A percentile compares a stretch with the other conserved stretches of the same genome.
phyloP scores from a whole-genome alignment of 2,329 filamentous ascomycete genomes.

The Pseudogymnoascus sp. region DNA sequence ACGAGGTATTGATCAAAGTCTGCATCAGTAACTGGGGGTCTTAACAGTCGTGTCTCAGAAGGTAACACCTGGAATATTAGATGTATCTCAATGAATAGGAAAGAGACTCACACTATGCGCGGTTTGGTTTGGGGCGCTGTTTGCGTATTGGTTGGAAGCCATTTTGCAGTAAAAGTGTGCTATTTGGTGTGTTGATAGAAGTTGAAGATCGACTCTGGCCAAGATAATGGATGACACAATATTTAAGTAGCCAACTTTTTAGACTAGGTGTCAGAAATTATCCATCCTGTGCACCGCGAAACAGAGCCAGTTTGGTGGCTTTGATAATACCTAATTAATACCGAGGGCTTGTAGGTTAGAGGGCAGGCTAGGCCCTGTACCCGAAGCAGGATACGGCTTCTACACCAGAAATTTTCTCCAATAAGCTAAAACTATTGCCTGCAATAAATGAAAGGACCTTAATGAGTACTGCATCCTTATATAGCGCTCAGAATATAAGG shows the following conservation, averaged over 20 bases:
- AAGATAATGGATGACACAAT: background rate
- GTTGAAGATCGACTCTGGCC: background rate
- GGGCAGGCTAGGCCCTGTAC: background rate
- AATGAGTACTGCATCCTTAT: background rate
- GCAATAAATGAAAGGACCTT: background rate
- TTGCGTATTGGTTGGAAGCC: background rate
- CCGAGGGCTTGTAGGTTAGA: background rate
- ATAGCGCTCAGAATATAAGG: background rate
- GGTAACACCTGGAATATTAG: background rate
- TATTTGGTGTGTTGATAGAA: background rate
- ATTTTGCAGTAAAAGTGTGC: background rate
- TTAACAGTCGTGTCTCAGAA: background rate
- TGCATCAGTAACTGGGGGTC: background rate
- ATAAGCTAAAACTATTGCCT: background rate
- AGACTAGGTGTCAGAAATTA: background rate
- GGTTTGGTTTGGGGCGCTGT: background rate
- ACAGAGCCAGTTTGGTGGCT: background rate
- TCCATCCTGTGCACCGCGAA: background rate
- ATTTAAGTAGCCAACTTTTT: background rate
- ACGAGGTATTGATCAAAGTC: background rate
- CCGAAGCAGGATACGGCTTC: background rate
- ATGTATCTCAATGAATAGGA: background rate
- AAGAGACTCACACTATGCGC: background rate
- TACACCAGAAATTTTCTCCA: background rate
- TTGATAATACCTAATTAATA: background rate